Evolutionary conservation across 1,284 basidiomycete species (phyloP).

Genomic region (Cryptococcus maquisensis): DNA sequence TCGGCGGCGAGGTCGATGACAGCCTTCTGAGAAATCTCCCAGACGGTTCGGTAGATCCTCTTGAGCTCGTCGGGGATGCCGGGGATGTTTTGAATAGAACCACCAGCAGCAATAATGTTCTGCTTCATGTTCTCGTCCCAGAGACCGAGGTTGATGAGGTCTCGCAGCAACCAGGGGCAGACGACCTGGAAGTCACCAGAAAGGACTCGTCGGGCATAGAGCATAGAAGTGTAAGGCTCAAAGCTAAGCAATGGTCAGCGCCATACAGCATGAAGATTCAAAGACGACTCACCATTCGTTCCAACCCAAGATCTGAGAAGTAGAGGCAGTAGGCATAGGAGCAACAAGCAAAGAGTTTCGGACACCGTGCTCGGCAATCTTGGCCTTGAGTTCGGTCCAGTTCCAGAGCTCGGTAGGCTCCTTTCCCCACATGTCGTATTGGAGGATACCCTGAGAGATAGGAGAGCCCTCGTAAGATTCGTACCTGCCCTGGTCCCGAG

Average conservation of each 20-base stretch:
- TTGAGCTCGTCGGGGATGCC: conserved; percentile 84
- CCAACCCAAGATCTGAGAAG: conserved; percentile 96
- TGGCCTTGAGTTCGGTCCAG: conserved; percentile 82
- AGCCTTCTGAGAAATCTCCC: conserved; percentile 99
- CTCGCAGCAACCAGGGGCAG: conserved; percentile 39
- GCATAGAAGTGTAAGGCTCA: conserved; percentile 66
- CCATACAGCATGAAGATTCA: neutral
- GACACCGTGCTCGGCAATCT: conserved; percentile 80
- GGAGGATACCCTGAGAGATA: conserved; percentile 79
- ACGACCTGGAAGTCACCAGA: conserved; percentile 96
- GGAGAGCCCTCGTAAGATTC: conserved; percentile 90
- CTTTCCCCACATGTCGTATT: conserved; percentile 94
- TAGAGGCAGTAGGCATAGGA: conserved; percentile 98
- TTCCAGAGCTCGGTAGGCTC: conserved; percentile 94
- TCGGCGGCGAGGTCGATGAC: conserved; percentile 97
- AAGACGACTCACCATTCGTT: conserved; percentile 79
- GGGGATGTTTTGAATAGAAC: conserved; percentile 87
- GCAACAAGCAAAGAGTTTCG: conserved; percentile 92
- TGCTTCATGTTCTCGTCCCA: conserved; percentile 99
- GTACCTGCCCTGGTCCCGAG: conserved; percentile 76
- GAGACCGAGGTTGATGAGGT: conserved; percentile 89
- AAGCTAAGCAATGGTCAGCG: conserved; percentile 22
- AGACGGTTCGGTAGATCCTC: conserved; percentile 59
- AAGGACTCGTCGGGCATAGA: conserved; percentile 98
- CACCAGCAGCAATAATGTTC: conserved; percentile 95